phyloP scores from a whole-genome alignment of 2,329 filamentous ascomycete species.

The Alternaria viburni region DNA sequence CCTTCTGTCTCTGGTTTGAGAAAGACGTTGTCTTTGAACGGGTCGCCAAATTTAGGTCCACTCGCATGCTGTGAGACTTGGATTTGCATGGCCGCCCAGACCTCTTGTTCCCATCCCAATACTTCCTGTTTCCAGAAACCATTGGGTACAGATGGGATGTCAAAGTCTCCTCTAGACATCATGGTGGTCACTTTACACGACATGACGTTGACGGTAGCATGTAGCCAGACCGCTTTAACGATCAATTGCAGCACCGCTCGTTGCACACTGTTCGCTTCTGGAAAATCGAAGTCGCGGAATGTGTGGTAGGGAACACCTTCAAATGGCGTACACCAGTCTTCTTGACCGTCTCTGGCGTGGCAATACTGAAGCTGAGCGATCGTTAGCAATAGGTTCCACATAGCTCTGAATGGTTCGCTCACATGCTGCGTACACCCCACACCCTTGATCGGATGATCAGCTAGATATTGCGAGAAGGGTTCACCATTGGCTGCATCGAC shows the following conservation, averaged over 20 bases:
- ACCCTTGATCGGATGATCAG: background rate
- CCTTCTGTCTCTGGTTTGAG: constrained; percentile 3
- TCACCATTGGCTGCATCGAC: background rate
- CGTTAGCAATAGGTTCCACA: background rate
- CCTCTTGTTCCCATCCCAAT: constrained; percentile 22
- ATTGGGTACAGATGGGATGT: constrained; percentile 13
- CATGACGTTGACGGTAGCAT: background rate
- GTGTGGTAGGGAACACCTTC: background rate
- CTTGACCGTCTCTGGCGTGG: background rate
- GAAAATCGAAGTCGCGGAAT: background rate
- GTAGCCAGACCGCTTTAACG: background rate
- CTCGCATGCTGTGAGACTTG: constrained; percentile 18
- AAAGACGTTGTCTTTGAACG: background rate
- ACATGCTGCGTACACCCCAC: background rate
- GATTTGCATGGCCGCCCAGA: constrained; percentile 21
- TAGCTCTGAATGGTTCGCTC: background rate
- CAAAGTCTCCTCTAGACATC: constrained; percentile 3
- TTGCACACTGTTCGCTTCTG: background rate
- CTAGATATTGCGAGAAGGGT: background rate
- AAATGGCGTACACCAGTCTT: background rate
- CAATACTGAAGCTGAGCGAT: background rate
- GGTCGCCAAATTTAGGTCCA: background rate
- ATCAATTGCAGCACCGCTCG: background rate
- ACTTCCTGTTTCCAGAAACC: constrained; percentile 31
- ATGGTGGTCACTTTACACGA: constrained; percentile 2